phyloP scores from a whole-genome alignment of 257 asterid genomes.

The Nemophila menziesii region DNA sequence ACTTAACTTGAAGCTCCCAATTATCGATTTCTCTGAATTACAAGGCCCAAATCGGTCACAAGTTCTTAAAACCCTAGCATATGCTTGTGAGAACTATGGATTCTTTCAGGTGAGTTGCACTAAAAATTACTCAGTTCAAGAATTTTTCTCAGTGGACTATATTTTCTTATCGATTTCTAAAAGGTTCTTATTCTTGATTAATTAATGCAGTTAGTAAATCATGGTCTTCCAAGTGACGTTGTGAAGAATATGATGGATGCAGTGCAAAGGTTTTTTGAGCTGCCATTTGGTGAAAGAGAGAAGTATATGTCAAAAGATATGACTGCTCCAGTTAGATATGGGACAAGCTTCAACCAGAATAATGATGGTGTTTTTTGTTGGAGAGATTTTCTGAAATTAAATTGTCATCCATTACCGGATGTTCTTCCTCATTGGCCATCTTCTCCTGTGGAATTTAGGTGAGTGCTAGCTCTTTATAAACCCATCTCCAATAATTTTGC shows the following conservation, averaged over 20 bases:
- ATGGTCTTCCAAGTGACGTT: constrained; percentile 44
- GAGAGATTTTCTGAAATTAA: constrained; percentile 84
- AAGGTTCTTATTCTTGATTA: neutral
- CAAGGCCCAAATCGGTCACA: constrained; percentile 44
- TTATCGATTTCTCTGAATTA: constrained; percentile 59
- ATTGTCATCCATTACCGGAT: constrained; percentile 45
- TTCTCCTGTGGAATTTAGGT: constrained; percentile 74
- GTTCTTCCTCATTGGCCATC: constrained; percentile 74
- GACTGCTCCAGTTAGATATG: constrained; percentile 56
- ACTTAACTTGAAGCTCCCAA: constrained; percentile 36
- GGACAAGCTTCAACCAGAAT: constrained; percentile 85
- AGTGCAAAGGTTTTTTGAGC: constrained; percentile 50
- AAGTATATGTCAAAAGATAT: constrained; percentile 66
- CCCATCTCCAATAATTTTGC: no score
- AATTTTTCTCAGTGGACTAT: no score
- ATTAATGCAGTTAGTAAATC: constrained; percentile 55
- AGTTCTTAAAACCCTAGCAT: constrained; percentile 43
- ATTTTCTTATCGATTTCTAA: no score
- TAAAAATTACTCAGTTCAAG: no score
- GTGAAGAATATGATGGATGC: constrained; percentile 37
- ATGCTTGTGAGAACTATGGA: constrained; percentile 62
- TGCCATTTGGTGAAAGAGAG: constrained; percentile 58
- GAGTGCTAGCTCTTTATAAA: no score
- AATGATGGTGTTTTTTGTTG: constrained; percentile 74
- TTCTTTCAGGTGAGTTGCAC: constrained; percentile 62